Percentiles rank a stretch among this genome's conserved stretches.
phyloP scores from a whole-genome alignment of 768 basidiomycete genomes.

The Xerocomellus dryophilus region DNA sequence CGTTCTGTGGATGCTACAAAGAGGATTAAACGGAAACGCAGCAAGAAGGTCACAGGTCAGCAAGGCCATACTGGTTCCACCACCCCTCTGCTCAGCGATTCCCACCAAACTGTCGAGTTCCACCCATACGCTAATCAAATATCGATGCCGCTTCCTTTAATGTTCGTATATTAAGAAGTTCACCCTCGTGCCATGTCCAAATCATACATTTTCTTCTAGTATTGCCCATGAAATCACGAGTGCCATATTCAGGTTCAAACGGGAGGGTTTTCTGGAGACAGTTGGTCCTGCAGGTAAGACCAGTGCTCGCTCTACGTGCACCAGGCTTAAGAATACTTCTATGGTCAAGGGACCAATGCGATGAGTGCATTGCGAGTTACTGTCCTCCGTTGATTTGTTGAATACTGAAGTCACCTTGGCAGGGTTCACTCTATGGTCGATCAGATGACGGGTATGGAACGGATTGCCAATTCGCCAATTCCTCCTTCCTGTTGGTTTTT shows the following conservation, averaged over 20 bases:
- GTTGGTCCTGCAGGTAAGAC: constrained; percentile 80
- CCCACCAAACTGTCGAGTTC: constrained; percentile 58
- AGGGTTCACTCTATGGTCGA: constrained; percentile 83
- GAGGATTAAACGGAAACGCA: constrained; percentile 66
- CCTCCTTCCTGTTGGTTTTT: constrained; percentile 62
- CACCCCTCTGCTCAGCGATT: constrained; percentile 62
- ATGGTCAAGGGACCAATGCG: constrained; percentile 64
- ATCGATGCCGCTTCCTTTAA: constrained; percentile 77
- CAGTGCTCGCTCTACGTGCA: neutral
- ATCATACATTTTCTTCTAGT: constrained; percentile 34
- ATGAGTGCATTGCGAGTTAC: constrained; percentile 60
- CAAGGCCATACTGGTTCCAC: constrained; percentile 29
- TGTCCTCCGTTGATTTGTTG: neutral
- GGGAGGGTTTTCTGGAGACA: constrained; percentile 81
- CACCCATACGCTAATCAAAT: constrained; percentile 53
- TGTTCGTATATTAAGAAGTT: constrained; percentile 43
- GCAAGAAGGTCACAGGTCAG: constrained; percentile 47
- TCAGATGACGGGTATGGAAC: constrained; percentile 82
- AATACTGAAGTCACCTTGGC: constrained; percentile 8
- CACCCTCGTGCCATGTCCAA: neutral
- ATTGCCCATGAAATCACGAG: constrained; percentile 80
- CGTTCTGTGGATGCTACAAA: constrained; percentile 55
- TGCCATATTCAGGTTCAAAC: constrained; percentile 67
- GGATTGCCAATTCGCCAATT: constrained; percentile 86
- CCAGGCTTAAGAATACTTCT: constrained; percentile 1